phyloP scores from a whole-genome alignment of 2,329 filamentous ascomycete genomes.

The Trichoderma gracile region DNA sequence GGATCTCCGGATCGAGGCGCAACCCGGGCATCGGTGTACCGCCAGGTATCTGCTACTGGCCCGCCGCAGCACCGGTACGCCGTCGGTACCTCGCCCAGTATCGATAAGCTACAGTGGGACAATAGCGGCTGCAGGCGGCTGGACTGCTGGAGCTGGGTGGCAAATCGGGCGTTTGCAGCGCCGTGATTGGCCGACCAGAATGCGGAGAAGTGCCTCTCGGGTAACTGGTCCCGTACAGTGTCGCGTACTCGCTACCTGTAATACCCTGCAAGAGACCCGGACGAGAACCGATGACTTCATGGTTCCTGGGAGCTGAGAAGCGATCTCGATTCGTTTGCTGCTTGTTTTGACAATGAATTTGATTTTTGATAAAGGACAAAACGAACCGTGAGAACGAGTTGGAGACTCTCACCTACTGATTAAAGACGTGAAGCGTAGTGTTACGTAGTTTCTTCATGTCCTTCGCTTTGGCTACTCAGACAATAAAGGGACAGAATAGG shows the following conservation, averaged over 20 bases:
- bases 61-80: slow-evolving; percentile 1
- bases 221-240: background rate
- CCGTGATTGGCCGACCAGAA: background rate
- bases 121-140: slow-evolving; percentile 17
- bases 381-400: no score
- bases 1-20: background rate
- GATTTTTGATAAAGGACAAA: no score
- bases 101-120: slow-evolving; percentile 2
- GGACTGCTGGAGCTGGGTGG: background rate
- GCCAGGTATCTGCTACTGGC: background rate
- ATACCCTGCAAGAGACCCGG: background rate
- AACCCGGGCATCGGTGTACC: background rate
- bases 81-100: no score
- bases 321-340: background rate
- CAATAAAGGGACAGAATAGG: no score
- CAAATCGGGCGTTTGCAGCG: background rate
- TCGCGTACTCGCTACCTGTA: background rate
- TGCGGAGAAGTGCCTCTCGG: background rate
- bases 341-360: no score
- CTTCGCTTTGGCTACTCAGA: no score
- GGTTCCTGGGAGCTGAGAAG: background rate
- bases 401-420: no score
- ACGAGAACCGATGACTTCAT: background rate
- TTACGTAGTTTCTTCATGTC: no score
- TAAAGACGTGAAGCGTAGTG: no score